Conservation (phyloP, 176 grass and related monocot species). For the Eleusine indica region DNA sequence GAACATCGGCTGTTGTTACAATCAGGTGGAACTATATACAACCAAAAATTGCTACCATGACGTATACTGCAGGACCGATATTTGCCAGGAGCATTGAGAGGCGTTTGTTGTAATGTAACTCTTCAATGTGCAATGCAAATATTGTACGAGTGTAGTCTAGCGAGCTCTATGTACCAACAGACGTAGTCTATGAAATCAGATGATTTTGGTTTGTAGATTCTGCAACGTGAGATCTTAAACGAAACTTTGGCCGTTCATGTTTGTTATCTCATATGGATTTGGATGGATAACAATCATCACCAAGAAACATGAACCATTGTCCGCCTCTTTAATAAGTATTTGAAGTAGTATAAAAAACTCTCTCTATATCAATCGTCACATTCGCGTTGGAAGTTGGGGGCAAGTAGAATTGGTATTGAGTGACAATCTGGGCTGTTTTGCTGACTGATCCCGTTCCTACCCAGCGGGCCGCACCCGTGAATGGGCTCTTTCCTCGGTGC, state of each 20-base stretch:
- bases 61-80: background rate
- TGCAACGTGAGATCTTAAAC: background rate
- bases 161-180: conserved; percentile 6
- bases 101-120: background rate
- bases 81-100: background rate
- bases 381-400: no score
- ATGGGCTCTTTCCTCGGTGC: background rate
- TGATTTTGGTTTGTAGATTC: background rate
- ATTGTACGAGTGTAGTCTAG: background rate
- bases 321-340: no score
- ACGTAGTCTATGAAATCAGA: background rate
- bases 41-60: background rate
- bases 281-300: background rate
- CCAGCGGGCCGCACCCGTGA: background rate
- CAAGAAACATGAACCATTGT: background rate
- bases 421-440: background rate
- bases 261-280: background rate
- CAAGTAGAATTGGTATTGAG: background rate
- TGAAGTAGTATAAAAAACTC: no score
- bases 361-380: no score
- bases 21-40: background rate
- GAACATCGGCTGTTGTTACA: background rate
- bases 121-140: background rate
- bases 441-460: background rate
- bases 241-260: background rate